These are phyloP conservation scores for Phytophthora cactorum DNA, from an alignment of 352 stramenopile species.

Conservation along the genomic window DNA sequence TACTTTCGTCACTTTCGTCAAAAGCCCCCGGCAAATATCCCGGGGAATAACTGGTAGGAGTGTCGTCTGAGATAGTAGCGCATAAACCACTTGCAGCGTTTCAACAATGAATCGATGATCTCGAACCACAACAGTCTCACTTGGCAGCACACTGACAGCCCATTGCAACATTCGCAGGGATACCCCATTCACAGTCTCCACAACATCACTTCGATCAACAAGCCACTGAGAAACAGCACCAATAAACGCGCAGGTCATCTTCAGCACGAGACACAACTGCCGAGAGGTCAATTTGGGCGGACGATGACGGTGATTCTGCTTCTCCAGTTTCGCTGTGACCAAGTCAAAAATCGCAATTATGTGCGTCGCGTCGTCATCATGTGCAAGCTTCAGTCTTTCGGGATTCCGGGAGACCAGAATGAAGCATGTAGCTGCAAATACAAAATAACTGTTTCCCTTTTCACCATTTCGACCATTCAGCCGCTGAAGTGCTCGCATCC, in stretches of 20 bases:
- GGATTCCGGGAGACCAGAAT: constrained; percentile 34
- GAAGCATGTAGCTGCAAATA: constrained; percentile 58
- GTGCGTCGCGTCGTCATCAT: constrained; percentile 7
- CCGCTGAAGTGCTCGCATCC: constrained; percentile 27
- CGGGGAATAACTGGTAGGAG: constrained; percentile 22
- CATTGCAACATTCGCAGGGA: constrained; percentile 32
- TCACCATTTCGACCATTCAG: constrained; percentile 15
- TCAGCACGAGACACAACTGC: constrained; percentile 39
- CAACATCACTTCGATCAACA: constrained; percentile 9
- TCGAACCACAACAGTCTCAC: constrained; percentile 12
- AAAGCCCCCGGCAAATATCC: constrained; percentile 14
- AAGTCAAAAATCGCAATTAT: constrained; percentile 28
- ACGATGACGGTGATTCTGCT: constrained; percentile 17
- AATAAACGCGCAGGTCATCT: constrained; percentile 40
- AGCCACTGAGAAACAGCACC: constrained; percentile 8
- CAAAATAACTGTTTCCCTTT: constrained; percentile 36
- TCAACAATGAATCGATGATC: constrained; percentile 28
- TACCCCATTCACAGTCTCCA: constrained; percentile 17
- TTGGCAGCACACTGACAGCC: constrained; percentile 23
- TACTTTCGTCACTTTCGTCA: constrained; percentile 9
- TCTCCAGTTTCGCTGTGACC: constrained; percentile 29
- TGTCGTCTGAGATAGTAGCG: constrained; percentile 20
- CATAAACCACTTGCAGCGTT: constrained; percentile 28
- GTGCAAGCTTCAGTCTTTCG: constrained; percentile 13
- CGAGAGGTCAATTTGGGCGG: constrained; percentile 31